Base-by-base conservation (phyloP, 1,284 basidiomycete species). In the Tylopilus orsonianus region DNA sequence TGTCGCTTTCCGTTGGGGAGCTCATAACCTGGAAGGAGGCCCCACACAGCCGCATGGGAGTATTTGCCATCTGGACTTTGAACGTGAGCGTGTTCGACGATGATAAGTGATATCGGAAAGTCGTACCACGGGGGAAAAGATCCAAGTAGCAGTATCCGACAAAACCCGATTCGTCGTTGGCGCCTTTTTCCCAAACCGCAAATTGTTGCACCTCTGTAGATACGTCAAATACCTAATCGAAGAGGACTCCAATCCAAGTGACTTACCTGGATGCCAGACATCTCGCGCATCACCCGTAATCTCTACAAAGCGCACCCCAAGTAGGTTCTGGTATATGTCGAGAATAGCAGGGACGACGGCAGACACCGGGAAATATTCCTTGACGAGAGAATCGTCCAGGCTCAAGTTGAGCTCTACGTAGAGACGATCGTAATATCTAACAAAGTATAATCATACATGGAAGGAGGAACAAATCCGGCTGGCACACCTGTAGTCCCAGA, bases 41-140 rank as follows among this genome's bases (percentile, higher is more conserved):
- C 75, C 87, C 88, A 94, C 0, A 93, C 89, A 0, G 90, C 90
- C 0, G 91, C 91, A 69, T 94, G 91, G 5, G 85, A 81, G 64
- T 90, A 93, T 65, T 93, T 93, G 38, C 79, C 78, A 48, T 76
- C 87, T 86, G 20, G 5, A 30, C 4, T 23, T 16, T 7, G 7
- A 33, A 50, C 0, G 4, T 61, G 23, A 42, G 41, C 24, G 20
- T 20, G 20, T 36, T 13, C 24, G 5, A 40, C n/a, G 12, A 51
- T n/a, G 3, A 8, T 26, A 37, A n/a, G 30, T 16, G 18, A 22
- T 5, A 27, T 35, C 10, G 30, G 2, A 14, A 41, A 8, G 5
- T 13, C 73, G 8, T 64, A 87, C 87, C 77, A 29, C 91, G 83
- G 45, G 91, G 91, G 74, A 86, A 93, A 38, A 93, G 77, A 61